Base-by-base conservation (phyloP, 2,329 filamentous ascomycete genomes). In the Plectosphaerella sp. region DNA sequence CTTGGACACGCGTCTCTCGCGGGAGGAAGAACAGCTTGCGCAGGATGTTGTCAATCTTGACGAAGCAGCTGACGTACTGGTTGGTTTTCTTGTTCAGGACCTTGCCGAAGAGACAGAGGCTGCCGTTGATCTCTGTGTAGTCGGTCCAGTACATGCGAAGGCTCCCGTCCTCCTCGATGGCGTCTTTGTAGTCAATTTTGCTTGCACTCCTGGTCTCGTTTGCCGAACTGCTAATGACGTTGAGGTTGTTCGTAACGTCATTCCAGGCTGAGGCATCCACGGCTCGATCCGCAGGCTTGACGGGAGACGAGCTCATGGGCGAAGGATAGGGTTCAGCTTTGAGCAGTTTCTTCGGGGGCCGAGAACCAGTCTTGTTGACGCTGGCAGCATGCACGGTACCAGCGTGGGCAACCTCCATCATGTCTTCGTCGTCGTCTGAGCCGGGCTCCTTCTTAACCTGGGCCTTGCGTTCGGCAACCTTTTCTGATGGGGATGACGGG, bases 101-200 rank as follows among this genome's bases (percentile, higher is more conserved):
- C 66, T 99, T 99, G 57, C 94, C 94, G 64, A 99, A 97, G 11
- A 99, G 79, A 67, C 91, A 97, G 10, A 99, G 75, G 60, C 86
- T 94, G 54, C 93, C 93, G 62, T 92, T 91, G 65, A 96, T 77
- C 66, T 99, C 94, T 1, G 88, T 91, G 64, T 96, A 99, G 69
- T 99, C 94, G 8, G 89, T 88, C 94, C 94, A 99, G 74, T 97
- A 99, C 75, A 99, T 91, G 59, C 87, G 87, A 28, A 99, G 77
- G 60, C 89, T 95, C 36, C 93, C 94, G 63, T 99, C 92, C 57
- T 89, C 85, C 67, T 97, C 93, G n/a, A 96, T 73, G n/a, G 89
- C 91, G 68, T 96, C 88, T 57, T 88, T 83, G 53, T 89, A 80
- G 57, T 87, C 84, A 47, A 97, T 79, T 70, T 97, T 99, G 41